These are phyloP conservation scores for Tetradesmus obliquus DNA, from an alignment of 139 green algal genomes.

Conservation along the genomic window DNA sequence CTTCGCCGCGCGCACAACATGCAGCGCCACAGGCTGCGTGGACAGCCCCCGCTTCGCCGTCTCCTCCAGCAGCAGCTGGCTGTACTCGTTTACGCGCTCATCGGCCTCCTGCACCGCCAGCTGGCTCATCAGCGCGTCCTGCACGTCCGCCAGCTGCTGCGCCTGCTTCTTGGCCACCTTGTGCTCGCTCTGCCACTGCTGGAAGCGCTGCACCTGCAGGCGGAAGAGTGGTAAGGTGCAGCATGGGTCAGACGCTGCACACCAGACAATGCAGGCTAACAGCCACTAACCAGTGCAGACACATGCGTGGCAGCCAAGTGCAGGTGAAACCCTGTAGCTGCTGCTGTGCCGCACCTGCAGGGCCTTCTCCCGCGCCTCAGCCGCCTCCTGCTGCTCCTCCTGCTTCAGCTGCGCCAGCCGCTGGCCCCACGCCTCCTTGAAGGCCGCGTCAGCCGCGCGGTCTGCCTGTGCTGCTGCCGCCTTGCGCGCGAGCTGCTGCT, in stretches of 20 bases:
- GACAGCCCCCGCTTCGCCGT: neutral
- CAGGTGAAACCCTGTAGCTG: neutral
- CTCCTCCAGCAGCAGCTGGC: conserved; percentile 25
- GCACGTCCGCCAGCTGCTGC: conserved; percentile 14
- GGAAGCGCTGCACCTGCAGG: conserved; percentile 41
- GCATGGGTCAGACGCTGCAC: neutral
- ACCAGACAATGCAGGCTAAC: neutral
- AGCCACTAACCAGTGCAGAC: neutral
- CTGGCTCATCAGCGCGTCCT: conserved; percentile 28
- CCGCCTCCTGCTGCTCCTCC: conserved; percentile 68
- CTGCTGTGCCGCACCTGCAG: neutral
- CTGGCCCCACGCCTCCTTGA: conserved; percentile 57
- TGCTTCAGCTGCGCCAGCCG: conserved; percentile 61
- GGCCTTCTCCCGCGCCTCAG: conserved; percentile 51
- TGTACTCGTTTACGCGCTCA: conserved; percentile 40
- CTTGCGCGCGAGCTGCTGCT: conserved; percentile 64
- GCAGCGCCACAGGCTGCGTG: conserved; percentile 25
- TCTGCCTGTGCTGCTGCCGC: conserved; percentile 36
- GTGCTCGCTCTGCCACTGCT: conserved; percentile 34
- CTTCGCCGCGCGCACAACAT: conserved; percentile 2
- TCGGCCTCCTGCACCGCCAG: conserved; percentile 47
- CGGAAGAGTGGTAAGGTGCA: neutral
- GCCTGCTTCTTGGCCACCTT: neutral
- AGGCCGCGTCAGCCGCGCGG: conserved; percentile 52
- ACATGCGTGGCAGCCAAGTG: neutral